phyloP scores from a whole-genome alignment of 768 basidiomycete genomes.

The Solioccasus polychromus region DNA sequence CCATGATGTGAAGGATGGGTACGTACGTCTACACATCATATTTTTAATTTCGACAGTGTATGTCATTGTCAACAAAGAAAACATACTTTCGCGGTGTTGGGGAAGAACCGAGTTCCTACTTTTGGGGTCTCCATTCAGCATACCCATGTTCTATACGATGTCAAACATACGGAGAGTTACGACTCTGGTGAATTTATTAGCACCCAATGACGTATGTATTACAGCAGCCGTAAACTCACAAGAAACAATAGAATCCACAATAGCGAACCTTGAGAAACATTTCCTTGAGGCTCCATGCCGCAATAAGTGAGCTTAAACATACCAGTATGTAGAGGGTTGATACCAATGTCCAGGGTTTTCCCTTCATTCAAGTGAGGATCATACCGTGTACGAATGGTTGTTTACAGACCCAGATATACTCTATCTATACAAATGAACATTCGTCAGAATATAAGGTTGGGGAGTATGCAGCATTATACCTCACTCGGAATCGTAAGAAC shows the following conservation, averaged over 20 bases:
- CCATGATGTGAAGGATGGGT: no score
- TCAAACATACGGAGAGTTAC: background rate
- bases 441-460: no score
- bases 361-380: no score
- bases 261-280: background rate
- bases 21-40: no score
- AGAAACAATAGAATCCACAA: background rate
- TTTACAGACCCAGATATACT: slow-evolving; percentile 4
- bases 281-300: background rate
- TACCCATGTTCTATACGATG: background rate
- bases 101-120: background rate
- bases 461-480: no score
- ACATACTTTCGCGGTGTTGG: background rate
- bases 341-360: slow-evolving; percentile 3
- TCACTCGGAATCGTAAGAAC: slow-evolving; percentile 1
- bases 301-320: background rate
- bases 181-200: background rate
- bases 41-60: no score
- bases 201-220: background rate
- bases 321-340: slow-evolving; percentile 1
- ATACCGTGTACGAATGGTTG: no score
- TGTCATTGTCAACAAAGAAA: background rate
- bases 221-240: background rate
- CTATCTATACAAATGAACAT: no score
- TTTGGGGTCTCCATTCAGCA: background rate